Base-by-base conservation (phyloP, 805 yeast species). In the Lipomyces lipofer region DNA sequence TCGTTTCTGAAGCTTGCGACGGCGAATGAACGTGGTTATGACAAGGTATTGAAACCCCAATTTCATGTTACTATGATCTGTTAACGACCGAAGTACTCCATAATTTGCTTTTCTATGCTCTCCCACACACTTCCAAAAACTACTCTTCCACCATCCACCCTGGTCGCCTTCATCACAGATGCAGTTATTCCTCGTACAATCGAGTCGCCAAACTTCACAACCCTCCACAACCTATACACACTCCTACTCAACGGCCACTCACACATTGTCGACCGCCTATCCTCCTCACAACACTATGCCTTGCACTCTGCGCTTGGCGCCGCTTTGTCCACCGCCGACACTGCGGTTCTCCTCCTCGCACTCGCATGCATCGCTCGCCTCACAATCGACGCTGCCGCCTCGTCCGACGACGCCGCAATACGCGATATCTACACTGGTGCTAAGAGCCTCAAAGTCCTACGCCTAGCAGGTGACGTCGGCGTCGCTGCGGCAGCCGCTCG, bases 1-100 rank as follows among this genome's bases (percentile, higher is more conserved):
- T 19, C 19, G 22, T 36, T 19, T 25, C 22, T 36, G 40, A 36
- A 36, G 12, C 40, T 17, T 4, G 24, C 40, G 3, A 36, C 17
- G 12, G 40, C 40, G 13, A 36, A n/a, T 2, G 24, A 36, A 13
- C 40, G 40, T 3, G 27, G 22, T 17, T 36, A 36, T 15, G 40
- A 36, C 8, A 36, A 36, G 40, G 40, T 36, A 36, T 36, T 36
- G 19, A n/a, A n/a, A n/a, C n/a, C n/a, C n/a, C n/a, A n/a, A n/a
- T n/a, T n/a, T n/a, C n/a, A n/a, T n/a, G n/a, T n/a, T n/a, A n/a
- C n/a, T 17, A 19, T 33, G n/a, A 33, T 36, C 22, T 21, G 27
- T 36, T n/a, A n/a, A n/a, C n/a, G n/a, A n/a, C n/a, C n/a, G n/a
- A n/a, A 36, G 40, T 36, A 36, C 22, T 36, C 40, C 13, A 21